phyloP scores from a whole-genome alignment of 164 flowering plant species.

The Cinnamomum micranthum region DNA sequence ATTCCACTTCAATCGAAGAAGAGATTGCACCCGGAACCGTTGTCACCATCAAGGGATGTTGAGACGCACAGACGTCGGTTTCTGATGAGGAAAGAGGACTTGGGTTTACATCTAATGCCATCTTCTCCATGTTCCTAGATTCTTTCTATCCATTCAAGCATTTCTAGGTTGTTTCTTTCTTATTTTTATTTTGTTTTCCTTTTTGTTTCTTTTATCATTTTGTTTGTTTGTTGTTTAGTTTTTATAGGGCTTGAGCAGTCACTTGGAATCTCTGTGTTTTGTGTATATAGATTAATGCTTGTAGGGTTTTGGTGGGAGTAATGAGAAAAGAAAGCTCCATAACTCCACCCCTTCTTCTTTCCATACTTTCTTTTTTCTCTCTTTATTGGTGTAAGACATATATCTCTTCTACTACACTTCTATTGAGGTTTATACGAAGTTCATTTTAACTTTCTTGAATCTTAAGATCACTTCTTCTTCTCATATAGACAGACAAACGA shows the following conservation, averaged over 20 bases:
- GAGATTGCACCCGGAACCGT: slow-evolving; percentile 63
- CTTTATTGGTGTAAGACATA: neutral
- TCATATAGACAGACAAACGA: too few species aligned
- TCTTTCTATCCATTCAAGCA: neutral
- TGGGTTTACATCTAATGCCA: slow-evolving; percentile 83
- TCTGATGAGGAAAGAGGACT: slow-evolving; percentile 51
- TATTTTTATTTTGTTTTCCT: neutral
- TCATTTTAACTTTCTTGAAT: too few species aligned
- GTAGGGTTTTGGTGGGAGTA: neutral
- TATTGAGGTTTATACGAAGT: too few species aligned
- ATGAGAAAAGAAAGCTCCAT: neutral
- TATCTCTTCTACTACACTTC: too few species aligned
- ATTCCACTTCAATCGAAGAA: slow-evolving; percentile 70
- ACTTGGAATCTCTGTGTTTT: neutral
- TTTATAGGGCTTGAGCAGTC: too few species aligned
- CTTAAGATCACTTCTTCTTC: too few species aligned
- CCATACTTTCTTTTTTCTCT: neutral
- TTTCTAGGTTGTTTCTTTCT: neutral
- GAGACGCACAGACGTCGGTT: slow-evolving; percentile 52
- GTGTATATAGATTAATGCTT: neutral
- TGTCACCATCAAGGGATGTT: slow-evolving; percentile 11
- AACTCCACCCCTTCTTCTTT: neutral
- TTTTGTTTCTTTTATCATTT: neutral
- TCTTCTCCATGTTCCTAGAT: slow-evolving; percentile 40
- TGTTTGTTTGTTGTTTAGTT: neutral